Evolutionary conservation across 179 eudicot genomes (phyloP).

Genomic region (Carnegiea gigantea): DNA sequence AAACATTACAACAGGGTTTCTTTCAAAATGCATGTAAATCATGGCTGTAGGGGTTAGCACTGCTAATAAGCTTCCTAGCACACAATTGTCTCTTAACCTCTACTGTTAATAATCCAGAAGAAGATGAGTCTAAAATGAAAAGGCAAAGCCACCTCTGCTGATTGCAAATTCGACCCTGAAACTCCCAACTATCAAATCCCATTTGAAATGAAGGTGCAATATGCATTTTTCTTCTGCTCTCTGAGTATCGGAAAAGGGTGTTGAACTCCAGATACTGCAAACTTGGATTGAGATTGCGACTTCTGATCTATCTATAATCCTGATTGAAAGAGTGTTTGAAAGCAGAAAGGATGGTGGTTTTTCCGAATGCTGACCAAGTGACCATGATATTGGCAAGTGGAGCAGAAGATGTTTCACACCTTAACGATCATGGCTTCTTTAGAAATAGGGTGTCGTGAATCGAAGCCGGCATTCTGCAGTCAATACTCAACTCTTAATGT

Average conservation of each 20-base stretch:
- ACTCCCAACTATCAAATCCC: not conserved
- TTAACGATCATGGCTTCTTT: not conserved
- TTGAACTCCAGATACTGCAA: not conserved
- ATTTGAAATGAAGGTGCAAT: not conserved
- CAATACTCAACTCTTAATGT: slow-evolving; percentile 26
- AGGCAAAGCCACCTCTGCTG: not conserved
- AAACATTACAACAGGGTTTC: slow-evolving; percentile 4
- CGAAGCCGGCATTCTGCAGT: not conserved
- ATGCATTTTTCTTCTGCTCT: not conserved
- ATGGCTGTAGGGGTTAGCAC: not conserved
- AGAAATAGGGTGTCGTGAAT: not conserved
- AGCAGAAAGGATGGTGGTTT: not conserved
- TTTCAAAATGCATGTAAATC: not conserved
- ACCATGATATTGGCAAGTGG: not conserved
- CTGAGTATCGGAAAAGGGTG: not conserved
- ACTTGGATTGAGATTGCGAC: not conserved
- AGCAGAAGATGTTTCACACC: not conserved
- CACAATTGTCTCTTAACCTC: not conserved
- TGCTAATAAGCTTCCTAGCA: not conserved
- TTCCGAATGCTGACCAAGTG: not conserved
- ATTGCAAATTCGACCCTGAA: not conserved
- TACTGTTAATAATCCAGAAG: not conserved
- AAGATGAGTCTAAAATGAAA: not conserved
- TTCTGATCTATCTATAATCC: not conserved
- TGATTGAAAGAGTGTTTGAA: not conserved